phyloP scores from a whole-genome alignment of 2,329 filamentous ascomycete species.

The Verruconis gallopava region DNA sequence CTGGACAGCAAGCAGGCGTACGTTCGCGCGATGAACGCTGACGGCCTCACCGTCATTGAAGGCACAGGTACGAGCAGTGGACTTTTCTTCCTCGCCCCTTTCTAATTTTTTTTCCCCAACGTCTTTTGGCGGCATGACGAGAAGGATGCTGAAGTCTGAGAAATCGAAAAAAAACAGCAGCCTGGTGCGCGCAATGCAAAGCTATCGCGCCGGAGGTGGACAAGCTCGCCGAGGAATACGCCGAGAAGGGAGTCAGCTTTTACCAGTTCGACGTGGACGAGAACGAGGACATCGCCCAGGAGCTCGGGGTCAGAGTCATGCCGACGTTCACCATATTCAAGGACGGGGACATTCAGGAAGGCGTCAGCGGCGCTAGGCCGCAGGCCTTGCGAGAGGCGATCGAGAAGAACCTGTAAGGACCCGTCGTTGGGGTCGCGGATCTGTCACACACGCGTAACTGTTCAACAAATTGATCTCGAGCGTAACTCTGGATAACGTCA shows the following conservation, averaged over 20 bases:
- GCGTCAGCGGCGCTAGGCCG: slow-evolving; percentile 74
- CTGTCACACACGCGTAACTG: no score
- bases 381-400: slow-evolving; percentile 44
- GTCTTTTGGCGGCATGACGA: no score
- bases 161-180: neutral
- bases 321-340: slow-evolving; percentile 83
- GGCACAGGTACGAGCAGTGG: neutral
- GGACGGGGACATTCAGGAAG: slow-evolving; percentile 55
- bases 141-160: no score
- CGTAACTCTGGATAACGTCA: no score
- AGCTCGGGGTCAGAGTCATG: slow-evolving; percentile 79
- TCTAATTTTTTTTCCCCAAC: no score
- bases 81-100: neutral
- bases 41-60: neutral
- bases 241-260: slow-evolving; percentile 47
- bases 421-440: no score
- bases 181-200: slow-evolving; percentile 8
- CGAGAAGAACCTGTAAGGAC: slow-evolving; percentile 18
- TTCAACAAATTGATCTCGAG: no score
- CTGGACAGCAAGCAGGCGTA: neutral
- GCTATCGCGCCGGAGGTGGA: slow-evolving; percentile 5
- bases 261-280: slow-evolving; percentile 87
- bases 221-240: neutral
- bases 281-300: slow-evolving; percentile 57
- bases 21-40: neutral